Percentiles rank a stretch among this genome's conserved stretches.
These are phyloP conservation scores for Haplographium delicatum DNA, from an alignment of 495 filamentous ascomycete species.

Conservation along the genomic window DNA sequence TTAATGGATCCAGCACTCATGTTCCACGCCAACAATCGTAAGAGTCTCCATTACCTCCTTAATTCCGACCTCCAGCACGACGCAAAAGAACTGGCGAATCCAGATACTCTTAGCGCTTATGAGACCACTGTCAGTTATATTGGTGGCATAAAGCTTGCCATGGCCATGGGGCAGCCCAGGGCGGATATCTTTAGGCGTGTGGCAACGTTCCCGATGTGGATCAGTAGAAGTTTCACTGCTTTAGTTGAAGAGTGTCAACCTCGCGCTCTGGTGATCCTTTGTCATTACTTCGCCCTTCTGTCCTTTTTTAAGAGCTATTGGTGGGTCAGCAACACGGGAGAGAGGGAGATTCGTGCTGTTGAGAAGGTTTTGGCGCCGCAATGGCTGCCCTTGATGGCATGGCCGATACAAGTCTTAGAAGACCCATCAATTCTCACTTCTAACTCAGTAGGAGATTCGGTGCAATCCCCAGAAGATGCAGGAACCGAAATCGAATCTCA, in stretches of 20 bases:
- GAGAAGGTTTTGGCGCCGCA: background rate
- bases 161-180: background rate
- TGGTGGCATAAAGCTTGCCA: background rate
- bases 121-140: background rate
- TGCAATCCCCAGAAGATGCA: background rate
- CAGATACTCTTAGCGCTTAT: background rate
- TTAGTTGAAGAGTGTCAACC: background rate
- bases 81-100: background rate
- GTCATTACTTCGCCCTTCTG: background rate
- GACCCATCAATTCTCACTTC: background rate
- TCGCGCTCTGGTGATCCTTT: background rate
- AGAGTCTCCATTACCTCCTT: background rate
- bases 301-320: background rate
- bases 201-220: background rate
- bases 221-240: background rate
- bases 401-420: background rate
- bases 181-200: background rate
- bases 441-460: background rate
- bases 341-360: background rate
- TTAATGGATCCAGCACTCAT: background rate
- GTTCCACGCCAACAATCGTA: background rate
- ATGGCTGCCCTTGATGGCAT: background rate
- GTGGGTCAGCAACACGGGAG: background rate
- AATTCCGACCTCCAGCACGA: background rate
- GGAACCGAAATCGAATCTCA: background rate